Conservation (phyloP, 169 alveolate genomes). For the Cryptosporidium sp. region DNA sequence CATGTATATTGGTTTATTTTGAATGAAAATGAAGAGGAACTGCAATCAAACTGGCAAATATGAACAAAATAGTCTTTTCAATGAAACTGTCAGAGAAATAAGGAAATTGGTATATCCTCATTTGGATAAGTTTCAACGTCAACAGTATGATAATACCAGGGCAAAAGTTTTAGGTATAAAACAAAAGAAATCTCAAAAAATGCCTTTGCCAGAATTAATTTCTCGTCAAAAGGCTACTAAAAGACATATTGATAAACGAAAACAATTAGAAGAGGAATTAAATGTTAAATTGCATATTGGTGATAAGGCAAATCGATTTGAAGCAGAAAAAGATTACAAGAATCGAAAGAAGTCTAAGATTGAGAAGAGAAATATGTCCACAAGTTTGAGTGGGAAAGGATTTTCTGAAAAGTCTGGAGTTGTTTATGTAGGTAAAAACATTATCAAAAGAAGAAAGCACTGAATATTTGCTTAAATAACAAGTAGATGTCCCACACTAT, state of each 20-base stretch:
- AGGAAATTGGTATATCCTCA: slow-evolving; percentile 74
- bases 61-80: slow-evolving; percentile 20
- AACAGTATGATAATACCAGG: slow-evolving; percentile 47
- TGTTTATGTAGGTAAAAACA: slow-evolving; percentile 51
- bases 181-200: slow-evolving; percentile 54
- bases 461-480: neutral
- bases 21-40: neutral
- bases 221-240: slow-evolving; percentile 68
- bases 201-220: slow-evolving; percentile 68
- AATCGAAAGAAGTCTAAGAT: neutral
- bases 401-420: slow-evolving; percentile 61
- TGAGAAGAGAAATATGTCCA: slow-evolving; percentile 33
- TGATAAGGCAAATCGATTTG: slow-evolving; percentile 45
- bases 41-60: neutral
- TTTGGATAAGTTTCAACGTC: slow-evolving; percentile 68
- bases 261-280: slow-evolving; percentile 36
- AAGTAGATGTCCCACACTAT: neutral
- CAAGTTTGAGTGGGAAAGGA: slow-evolving; percentile 58
- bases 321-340: slow-evolving; percentile 34
- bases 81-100: slow-evolving; percentile 64
- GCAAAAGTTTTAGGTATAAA: slow-evolving; percentile 66
- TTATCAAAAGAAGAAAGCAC: neutral
- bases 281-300: slow-evolving; percentile 36
- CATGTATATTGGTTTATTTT: neutral
- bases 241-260: slow-evolving; percentile 61